These are phyloP conservation scores for Lathyrus aphaca DNA, from an alignment of 306 rosid species.

Conservation along the genomic window DNA sequence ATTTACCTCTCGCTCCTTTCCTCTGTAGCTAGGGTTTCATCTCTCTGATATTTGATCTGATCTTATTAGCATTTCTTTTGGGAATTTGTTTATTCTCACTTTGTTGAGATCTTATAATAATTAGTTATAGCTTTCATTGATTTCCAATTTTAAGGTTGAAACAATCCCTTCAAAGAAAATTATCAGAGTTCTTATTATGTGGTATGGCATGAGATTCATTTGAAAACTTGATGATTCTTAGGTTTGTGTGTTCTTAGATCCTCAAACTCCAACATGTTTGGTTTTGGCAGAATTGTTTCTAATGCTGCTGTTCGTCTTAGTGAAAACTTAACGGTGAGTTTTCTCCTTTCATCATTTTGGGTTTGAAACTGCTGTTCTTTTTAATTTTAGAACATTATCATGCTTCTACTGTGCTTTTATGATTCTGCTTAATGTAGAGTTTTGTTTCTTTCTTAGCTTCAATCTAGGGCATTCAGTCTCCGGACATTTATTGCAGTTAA, in stretches of 20 bases:
- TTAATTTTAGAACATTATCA: neutral
- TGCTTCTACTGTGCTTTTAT: slow-evolving; percentile 4
- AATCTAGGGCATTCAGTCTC: neutral
- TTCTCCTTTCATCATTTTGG: neutral
- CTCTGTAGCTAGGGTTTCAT: too few relatives aligned
- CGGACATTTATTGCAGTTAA: neutral
- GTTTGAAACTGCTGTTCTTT: neutral
- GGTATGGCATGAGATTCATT: neutral
- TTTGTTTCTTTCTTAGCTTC: slow-evolving; percentile 1
- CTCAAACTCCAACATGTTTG: slow-evolving; percentile 37
- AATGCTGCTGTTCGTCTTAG: slow-evolving; percentile 48
- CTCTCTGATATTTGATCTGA: too few relatives aligned
- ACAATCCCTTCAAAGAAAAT: neutral
- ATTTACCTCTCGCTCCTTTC: too few relatives aligned
- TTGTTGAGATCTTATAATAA: too few relatives aligned
- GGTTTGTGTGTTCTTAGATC: neutral
- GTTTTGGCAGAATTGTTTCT: slow-evolving; percentile 36
- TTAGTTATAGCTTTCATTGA: too few relatives aligned
- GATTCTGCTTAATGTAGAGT: neutral
- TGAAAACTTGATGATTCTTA: neutral
- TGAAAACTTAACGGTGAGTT: slow-evolving; percentile 53
- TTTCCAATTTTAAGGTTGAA: neutral
- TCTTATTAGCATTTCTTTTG: too few relatives aligned
- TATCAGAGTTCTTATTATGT: neutral
- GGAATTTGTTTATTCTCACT: too few relatives aligned